These are phyloP conservation scores for Candida alai DNA, from an alignment of 805 yeast species.

Conservation along the genomic window DNA sequence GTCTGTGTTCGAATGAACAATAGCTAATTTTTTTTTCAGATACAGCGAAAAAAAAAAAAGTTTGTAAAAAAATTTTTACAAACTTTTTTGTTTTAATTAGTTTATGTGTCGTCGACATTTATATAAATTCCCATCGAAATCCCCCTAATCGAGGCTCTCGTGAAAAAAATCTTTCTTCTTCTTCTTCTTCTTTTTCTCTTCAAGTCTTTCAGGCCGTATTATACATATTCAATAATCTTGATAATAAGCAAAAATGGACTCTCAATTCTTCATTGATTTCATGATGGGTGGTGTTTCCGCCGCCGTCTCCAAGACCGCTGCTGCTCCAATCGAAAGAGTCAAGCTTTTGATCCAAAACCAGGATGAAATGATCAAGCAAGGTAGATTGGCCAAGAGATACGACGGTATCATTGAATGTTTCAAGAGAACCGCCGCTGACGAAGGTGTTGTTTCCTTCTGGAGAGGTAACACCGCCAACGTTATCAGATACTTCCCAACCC, in stretches of 20 bases:
- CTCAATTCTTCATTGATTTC: constrained; percentile 45
- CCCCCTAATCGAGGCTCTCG: constrained; percentile 1
- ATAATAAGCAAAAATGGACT: constrained; percentile 13
- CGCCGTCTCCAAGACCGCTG: constrained; percentile 97
- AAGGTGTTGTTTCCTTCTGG: constrained; percentile 94
- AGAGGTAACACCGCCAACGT: constrained; percentile 99
- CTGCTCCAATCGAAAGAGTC: constrained; percentile 97
- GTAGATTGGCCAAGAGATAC: constrained; percentile 84
- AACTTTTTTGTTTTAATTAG: constrained; percentile 1
- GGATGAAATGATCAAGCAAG: constrained; percentile 97
- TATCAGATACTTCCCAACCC: constrained; percentile 99
- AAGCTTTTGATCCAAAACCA: constrained; percentile 95
- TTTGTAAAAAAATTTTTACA: neutral
- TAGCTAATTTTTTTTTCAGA: no score
- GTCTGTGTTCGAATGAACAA: constrained; percentile 1
- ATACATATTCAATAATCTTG: constrained; percentile 12
- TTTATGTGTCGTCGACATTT: constrained; percentile 1
- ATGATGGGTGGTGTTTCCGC: constrained; percentile 99
- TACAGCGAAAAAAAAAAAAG: constrained; percentile 1
- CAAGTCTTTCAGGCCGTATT: constrained; percentile 3
- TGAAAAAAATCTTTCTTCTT: constrained; percentile 3
- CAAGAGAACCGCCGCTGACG: constrained; percentile 90
- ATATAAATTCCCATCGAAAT: constrained; percentile 2
- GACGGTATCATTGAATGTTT: constrained; percentile 91
- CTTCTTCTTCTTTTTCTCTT: constrained; percentile 5